phyloP scores from a whole-genome alignment of 768 basidiomycete genomes.

The Boletus patriciae region DNA sequence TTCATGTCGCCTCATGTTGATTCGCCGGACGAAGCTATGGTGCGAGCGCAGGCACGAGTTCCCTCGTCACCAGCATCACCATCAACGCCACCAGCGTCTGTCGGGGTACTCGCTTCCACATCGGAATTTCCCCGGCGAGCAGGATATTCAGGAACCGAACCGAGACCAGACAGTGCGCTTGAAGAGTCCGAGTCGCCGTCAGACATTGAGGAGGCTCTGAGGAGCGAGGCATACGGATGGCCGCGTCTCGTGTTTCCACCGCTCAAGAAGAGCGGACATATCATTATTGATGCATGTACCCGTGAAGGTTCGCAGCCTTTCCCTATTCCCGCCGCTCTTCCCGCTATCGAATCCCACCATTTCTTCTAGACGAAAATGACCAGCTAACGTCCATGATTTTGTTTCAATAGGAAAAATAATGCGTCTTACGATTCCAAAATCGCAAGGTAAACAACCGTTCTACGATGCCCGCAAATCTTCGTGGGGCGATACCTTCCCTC shows the following conservation, averaged over 20 bases:
- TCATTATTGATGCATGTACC: slow-evolving; percentile 88
- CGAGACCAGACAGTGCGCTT: not conserved
- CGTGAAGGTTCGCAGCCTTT: slow-evolving; percentile 57
- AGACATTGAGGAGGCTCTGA: slow-evolving; percentile 54
- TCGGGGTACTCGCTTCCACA: slow-evolving; percentile 8
- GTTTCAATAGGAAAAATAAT: slow-evolving; percentile 73
- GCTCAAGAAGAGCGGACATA: slow-evolving; percentile 86
- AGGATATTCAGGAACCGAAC: slow-evolving; percentile 1
- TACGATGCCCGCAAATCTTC: slow-evolving; percentile 91
- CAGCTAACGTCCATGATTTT: not conserved
- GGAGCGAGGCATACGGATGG: slow-evolving; percentile 82
- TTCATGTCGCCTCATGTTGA: slow-evolving; percentile 29
- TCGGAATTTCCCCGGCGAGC: not conserved
- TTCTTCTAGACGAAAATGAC: slow-evolving; percentile 5
- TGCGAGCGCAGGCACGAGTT: slow-evolving; percentile 14
- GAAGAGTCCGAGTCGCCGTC: slow-evolving; percentile 20
- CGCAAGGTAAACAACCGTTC: slow-evolving; percentile 92
- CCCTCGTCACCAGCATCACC: slow-evolving; percentile 4
- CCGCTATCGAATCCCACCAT: not conserved
- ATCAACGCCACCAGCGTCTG: slow-evolving; percentile 17
- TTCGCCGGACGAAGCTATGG: slow-evolving; percentile 11
- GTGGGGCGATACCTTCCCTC: slow-evolving; percentile 97
- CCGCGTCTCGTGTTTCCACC: slow-evolving; percentile 92
- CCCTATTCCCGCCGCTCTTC: slow-evolving; percentile 9
- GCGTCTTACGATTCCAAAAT: slow-evolving; percentile 87